A percentile compares a stretch with the other conserved stretches of the same genome.
phyloP scores from a whole-genome alignment of 371 early-diverging fungal species.

The Haplosporangium sp. region DNA sequence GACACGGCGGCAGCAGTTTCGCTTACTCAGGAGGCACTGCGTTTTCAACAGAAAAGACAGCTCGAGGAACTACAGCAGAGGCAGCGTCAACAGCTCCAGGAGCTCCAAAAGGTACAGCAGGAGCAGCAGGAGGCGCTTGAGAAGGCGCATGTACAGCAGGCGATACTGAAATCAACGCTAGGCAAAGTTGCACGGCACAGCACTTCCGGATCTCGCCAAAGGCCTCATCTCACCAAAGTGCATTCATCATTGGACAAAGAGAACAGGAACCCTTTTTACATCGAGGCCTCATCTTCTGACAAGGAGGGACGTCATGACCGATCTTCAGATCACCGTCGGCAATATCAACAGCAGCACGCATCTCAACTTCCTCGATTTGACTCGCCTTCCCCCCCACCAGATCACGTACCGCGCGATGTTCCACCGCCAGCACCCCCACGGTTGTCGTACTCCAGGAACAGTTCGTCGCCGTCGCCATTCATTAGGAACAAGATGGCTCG shows the following conservation, averaged over 20 bases:
- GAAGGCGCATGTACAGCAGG: conserved; percentile 6
- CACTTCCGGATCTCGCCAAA: neutral
- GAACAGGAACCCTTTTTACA: conserved; percentile 6
- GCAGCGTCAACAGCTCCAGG: conserved; percentile 14
- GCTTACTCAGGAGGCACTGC: conserved; percentile 19
- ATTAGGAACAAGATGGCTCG: too few relatives aligned
- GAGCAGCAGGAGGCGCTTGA: conserved; percentile 35
- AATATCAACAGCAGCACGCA: too few relatives aligned
- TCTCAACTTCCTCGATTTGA: too few relatives aligned
- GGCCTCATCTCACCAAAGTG: neutral
- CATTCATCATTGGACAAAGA: neutral
- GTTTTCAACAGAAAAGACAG: conserved; percentile 3
- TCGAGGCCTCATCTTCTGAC: too few relatives aligned
- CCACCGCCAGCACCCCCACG: too few relatives aligned
- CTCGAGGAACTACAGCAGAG: conserved; percentile 18
- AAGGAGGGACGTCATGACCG: too few relatives aligned
- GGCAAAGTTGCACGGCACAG: neutral
- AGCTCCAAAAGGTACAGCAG: conserved; percentile 13
- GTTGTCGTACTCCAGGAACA: too few relatives aligned
- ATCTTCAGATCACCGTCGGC: too few relatives aligned
- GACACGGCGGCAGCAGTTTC: neutral
- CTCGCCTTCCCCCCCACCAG: too few relatives aligned
- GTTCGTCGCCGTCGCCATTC: too few relatives aligned
- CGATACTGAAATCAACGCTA: neutral
- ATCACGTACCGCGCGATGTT: too few relatives aligned